Base-by-base conservation (phyloP, 176 grass and related monocot genomes). In the Aegilops longissima region DNA sequence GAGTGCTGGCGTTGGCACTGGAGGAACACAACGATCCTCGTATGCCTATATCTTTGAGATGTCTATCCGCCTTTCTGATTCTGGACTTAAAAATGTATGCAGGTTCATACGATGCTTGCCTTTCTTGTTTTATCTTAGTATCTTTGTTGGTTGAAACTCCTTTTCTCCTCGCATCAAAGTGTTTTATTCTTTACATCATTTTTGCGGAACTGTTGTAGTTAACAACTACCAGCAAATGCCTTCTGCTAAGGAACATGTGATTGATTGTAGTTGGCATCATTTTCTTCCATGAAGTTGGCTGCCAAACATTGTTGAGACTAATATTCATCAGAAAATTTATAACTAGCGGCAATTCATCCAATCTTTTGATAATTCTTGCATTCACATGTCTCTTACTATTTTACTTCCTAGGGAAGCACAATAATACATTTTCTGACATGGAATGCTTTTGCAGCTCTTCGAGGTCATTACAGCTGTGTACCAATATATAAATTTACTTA, bases 71-170 rank as follows among this genome's bases (percentile, higher is more conserved):
- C 92, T 96, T 79, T 96, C 94, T 61, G 92, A 93, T 88, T 93
- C 92, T 54, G 97, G 97, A 86, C 88, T 96, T 58, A 91, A 91
- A 81, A 98, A 92, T 95, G 96, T 98, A 93, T 82, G 86, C 64
- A 74, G 18, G 23, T 44, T 81, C 64, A 51, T 25, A 72, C 40
- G 25, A 24, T 88, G 76, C 67, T 83, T 79, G n/a, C 84, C 18
- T 61, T 83, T 86, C 17, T 81, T 36, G 20, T 83, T 86, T 8
- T 77, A 35, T 80, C 44, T 87, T 17, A 51, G 38, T 80, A 86
- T 76, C 61, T 84, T 76, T 34, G 16, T 70, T 61, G 67, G 9
- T 17, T 17, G 35, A 74, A 66, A 23, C 59, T 86, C n/a, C 39
- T 70, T 73, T 64, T 86, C 42, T 70, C 78, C 78, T 73, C 33